Evolutionary conservation across 176 grass and related monocot species (phyloP).

Genomic region (Eleusine coracana): DNA sequence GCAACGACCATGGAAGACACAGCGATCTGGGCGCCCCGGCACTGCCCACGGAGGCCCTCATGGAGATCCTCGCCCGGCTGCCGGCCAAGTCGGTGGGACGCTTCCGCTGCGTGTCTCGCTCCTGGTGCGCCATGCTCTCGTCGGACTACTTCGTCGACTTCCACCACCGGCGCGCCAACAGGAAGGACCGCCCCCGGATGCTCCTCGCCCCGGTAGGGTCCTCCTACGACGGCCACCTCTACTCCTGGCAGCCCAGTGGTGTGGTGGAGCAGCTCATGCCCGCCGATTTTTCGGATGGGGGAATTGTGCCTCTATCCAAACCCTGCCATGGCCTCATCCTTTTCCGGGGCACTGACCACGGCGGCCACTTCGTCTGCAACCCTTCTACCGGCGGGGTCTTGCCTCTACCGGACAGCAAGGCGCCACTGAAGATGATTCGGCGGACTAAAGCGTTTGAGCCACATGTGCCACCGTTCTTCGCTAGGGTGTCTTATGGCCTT

Average conservation of each 20-base stretch:
- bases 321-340: slow-evolving; percentile 31
- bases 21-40: too few relatives aligned
- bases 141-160: slow-evolving; percentile 1
- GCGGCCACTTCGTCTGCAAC: slow-evolving; percentile 15
- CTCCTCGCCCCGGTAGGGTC: not conserved
- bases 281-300: not conserved
- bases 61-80: slow-evolving; percentile 8
- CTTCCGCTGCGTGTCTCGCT: slow-evolving; percentile 30
- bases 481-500: slow-evolving; percentile 13
- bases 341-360: not conserved
- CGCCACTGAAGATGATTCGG: not conserved
- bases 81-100: slow-evolving; percentile 22
- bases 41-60: too few relatives aligned
- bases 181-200: not conserved
- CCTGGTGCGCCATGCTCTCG: slow-evolving; percentile 3
- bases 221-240: not conserved
- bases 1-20: too few relatives aligned
- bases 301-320: not conserved
- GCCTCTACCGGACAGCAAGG: not conserved
- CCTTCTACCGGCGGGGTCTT: slow-evolving; percentile 1
- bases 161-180: slow-evolving; percentile 1
- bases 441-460: too few relatives aligned
- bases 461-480: not conserved
- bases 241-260: slow-evolving; percentile 18
- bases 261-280: slow-evolving; percentile 9